Conservation (phyloP, 1,284 basidiomycete genomes). For the Neolentinus lepideus region DNA sequence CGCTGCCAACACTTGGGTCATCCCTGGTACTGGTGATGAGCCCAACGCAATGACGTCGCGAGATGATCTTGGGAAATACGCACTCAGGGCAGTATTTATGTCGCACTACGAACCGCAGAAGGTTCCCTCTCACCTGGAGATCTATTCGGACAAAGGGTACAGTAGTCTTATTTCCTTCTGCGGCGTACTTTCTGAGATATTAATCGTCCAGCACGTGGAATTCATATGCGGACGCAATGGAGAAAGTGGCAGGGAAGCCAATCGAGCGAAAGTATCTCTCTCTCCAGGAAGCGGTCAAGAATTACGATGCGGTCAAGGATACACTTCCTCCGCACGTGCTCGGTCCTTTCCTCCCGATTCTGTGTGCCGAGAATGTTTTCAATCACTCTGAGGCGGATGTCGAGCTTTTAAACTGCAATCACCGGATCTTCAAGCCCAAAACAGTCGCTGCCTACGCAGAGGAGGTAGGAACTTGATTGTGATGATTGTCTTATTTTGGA, state of each 20-base stretch:
- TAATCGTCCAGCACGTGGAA: neutral
- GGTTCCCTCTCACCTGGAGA: neutral
- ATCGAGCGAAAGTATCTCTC: neutral
- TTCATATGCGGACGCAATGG: neutral
- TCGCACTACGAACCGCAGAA: neutral
- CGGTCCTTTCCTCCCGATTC: neutral
- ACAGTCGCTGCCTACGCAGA: neutral
- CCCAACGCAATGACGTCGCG: neutral
- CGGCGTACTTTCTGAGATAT: neutral
- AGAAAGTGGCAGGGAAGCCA: neutral
- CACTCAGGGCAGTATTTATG: neutral
- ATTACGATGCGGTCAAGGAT: neutral
- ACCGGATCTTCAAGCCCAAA: neutral
- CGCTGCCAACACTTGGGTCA: neutral
- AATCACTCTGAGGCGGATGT: neutral
- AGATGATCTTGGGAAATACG: neutral
- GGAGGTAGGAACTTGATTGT: neutral
- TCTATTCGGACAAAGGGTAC: constrained; percentile 1
- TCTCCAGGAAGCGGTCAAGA: neutral
- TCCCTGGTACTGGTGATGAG: neutral
- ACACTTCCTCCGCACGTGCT: neutral
- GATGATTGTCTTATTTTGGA: neutral
- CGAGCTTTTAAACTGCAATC: neutral
- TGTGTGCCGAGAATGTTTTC: neutral
- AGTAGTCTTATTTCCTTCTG: too few relatives aligned